Evolutionary conservation across 495 filamentous ascomycete species (phyloP).

Genomic region (Aspergillus haitiensis): DNA sequence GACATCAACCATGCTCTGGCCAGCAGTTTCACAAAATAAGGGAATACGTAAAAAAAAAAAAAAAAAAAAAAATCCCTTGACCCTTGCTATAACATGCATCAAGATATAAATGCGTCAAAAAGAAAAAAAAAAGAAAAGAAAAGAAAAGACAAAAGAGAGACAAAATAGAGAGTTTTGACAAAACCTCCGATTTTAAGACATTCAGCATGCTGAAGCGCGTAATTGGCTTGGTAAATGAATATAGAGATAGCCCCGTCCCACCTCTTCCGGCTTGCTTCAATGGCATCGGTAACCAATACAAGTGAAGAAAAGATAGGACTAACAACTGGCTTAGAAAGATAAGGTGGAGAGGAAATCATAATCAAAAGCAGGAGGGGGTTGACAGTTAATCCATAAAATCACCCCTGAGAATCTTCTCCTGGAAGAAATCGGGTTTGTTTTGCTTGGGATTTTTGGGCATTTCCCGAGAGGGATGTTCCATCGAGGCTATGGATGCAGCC

Average conservation of each 20-base stretch:
- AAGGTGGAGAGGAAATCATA: neutral
- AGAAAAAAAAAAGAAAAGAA: neutral
- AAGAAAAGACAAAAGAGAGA: neutral
- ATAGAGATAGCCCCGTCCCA: no score
- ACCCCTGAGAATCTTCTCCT: conserved; percentile 94
- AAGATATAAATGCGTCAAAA: neutral
- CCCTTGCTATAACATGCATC: neutral
- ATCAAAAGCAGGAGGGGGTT: conserved; percentile 5
- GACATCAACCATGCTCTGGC: conserved; percentile 12
- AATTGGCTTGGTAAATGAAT: no score
- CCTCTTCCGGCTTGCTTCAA: no score
- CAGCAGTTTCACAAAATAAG: neutral
- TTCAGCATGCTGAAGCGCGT: no score
- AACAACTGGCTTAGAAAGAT: neutral
- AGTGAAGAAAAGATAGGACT: neutral
- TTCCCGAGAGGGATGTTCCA: conserved; percentile 66
- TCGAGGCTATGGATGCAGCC: conserved; percentile 64
- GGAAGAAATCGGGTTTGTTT: conserved; percentile 82
- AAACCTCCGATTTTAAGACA: no score
- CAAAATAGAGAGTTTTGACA: no score
- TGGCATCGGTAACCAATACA: no score
- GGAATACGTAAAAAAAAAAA: conserved; percentile 4
- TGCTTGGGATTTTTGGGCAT: conserved; percentile 66
- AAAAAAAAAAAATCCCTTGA: neutral
- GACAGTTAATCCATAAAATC: conserved; percentile 90